A percentile compares a stretch with the other conserved stretches of the same genome.
Conservation (phyloP, 176 grass and related monocot species). For the Eleusine coracana region DNA sequence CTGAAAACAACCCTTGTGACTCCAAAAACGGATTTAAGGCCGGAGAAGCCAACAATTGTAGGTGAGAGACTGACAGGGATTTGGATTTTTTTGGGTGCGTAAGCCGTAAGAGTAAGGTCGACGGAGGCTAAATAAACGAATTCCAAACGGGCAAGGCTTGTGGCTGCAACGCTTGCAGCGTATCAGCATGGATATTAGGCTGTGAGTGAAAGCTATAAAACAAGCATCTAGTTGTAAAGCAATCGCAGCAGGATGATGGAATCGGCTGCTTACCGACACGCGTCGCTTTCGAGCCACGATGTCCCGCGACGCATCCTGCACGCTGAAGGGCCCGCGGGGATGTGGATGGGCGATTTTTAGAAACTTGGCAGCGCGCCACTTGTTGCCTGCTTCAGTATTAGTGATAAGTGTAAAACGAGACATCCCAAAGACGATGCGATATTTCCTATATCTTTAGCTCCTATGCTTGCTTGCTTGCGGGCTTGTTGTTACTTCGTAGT, state of each 20-base stretch:
- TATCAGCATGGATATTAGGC: neutral
- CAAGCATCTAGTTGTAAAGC: neutral
- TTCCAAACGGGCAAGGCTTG: slow-evolving; percentile 22
- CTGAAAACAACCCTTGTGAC: too few species aligned
- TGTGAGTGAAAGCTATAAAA: neutral
- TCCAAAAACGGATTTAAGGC: too few species aligned
- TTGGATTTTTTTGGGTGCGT: slow-evolving; percentile 7
- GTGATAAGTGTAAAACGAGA: neutral
- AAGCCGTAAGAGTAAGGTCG: neutral
- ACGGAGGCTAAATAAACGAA: neutral
- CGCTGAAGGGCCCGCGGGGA: slow-evolving; percentile 17
- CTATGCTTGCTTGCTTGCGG: neutral
- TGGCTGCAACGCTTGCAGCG: slow-evolving; percentile 30
- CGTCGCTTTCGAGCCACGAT: slow-evolving; percentile 38
- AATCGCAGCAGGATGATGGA: neutral
- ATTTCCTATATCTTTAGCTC: neutral
- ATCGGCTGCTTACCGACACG: slow-evolving; percentile 34
- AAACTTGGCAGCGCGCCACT: neutral
- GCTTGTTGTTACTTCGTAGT: neutral
- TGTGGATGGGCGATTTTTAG: slow-evolving; percentile 44
- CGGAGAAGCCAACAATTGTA: slow-evolving; percentile 26
- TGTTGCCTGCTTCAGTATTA: neutral
- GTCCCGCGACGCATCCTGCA: slow-evolving; percentile 24
- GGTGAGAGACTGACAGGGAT: slow-evolving; percentile 16
- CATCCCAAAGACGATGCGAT: neutral